Conservation (phyloP, 2,329 filamentous ascomycete genomes). For the Nothopassalora personata region DNA sequence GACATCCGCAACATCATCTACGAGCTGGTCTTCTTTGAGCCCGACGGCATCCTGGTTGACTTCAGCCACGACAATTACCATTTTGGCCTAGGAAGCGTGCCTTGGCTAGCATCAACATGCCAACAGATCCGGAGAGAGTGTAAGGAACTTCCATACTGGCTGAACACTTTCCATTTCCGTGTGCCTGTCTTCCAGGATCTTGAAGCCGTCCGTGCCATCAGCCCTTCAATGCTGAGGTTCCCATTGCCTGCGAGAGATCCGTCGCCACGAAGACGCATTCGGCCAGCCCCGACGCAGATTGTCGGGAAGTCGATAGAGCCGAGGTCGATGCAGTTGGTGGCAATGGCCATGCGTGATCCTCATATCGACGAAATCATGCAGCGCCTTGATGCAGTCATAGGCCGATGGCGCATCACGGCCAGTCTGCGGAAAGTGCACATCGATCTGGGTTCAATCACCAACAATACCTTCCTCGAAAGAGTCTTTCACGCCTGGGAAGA, state of each 20-base stretch:
- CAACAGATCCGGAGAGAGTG: constrained; percentile 13
- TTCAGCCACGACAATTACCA: constrained; percentile 1
- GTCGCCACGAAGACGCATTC: background rate
- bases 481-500: constrained; percentile 14
- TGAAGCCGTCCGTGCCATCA: background rate
- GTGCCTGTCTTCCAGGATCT: constrained; percentile 16
- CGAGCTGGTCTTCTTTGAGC: constrained; percentile 8
- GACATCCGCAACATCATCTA: constrained; percentile 19
- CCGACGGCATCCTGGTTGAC: constrained; percentile 13
- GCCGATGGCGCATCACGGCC: background rate
- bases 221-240: background rate
- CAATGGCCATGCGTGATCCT: constrained; percentile 13
- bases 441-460: constrained; percentile 12
- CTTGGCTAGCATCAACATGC: constrained; percentile 13
- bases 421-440: constrained; percentile 12
- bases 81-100: background rate
- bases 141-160: constrained; percentile 14
- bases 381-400: constrained; percentile 1
- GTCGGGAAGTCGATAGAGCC: background rate
- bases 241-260: constrained; percentile 6
- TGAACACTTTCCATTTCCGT: constrained; percentile 16
- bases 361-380: constrained; percentile 7
- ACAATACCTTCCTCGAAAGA: constrained; percentile 15
- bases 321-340: constrained; percentile 13
- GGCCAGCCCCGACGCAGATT: background rate